These are phyloP conservation scores for Scenedesmus sp. DNA, from an alignment of 163 green algal genomes.

Conservation along the genomic window DNA sequence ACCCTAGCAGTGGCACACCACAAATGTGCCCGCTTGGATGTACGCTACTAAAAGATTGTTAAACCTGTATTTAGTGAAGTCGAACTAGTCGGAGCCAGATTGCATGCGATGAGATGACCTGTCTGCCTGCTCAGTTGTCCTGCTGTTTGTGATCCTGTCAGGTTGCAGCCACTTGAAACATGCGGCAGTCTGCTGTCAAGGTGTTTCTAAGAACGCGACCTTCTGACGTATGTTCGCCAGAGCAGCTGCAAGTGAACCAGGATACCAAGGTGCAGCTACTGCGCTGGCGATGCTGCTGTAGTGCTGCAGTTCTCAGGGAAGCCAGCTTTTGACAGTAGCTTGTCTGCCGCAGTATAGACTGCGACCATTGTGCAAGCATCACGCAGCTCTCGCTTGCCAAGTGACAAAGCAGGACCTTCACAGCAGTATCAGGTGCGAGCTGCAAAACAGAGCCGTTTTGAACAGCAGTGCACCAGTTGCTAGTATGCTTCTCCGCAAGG, in stretches of 20 bases:
- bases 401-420: constrained; percentile 27
- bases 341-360: constrained; percentile 6
- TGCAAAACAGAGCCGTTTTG: not conserved
- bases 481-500: not conserved
- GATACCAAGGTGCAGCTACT: constrained; percentile 33
- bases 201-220: constrained; percentile 47
- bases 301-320: not conserved
- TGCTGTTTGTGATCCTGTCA: not conserved
- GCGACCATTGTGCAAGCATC: constrained; percentile 18
- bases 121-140: not conserved
- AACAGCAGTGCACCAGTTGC: not conserved
- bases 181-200: constrained; percentile 19
- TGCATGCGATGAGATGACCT: not conserved
- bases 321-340: not conserved
- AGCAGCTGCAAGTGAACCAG: constrained; percentile 37
- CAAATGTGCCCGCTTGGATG: not conserved
- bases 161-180: not conserved
- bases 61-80: too few species aligned
- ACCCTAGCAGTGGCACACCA: not conserved
- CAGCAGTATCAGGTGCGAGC: constrained; percentile 41
- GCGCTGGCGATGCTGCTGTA: not conserved
- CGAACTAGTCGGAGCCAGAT: too few species aligned
- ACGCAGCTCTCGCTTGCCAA: constrained; percentile 20
- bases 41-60: too few species aligned
- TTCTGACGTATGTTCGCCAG: constrained; percentile 5